These are phyloP conservation scores for Triadica sebifera DNA, from an alignment of 345 rosid species.

Conservation along the genomic window DNA sequence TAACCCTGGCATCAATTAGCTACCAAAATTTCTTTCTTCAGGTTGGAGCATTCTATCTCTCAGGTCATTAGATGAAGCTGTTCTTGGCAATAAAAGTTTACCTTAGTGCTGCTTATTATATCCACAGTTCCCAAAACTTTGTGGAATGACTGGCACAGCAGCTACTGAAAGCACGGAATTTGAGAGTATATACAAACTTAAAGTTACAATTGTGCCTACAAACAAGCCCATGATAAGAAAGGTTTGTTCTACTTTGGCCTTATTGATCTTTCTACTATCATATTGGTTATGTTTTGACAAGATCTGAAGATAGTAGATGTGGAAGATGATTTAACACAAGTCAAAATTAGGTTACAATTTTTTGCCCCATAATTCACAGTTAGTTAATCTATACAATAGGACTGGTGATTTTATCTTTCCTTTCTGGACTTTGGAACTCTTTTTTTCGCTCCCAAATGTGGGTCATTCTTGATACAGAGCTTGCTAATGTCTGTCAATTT, in stretches of 20 bases:
- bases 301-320: background rate
- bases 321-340: background rate
- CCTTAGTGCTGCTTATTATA: constrained; percentile 18
- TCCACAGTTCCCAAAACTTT: constrained; percentile 87
- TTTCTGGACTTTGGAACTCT: background rate
- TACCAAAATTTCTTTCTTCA: constrained; percentile 98
- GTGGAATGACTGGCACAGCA: constrained; percentile 99
- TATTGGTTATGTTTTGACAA: constrained; percentile 12
- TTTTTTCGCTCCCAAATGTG: background rate
- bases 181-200: constrained; percentile 96
- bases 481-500: background rate
- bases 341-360: background rate
- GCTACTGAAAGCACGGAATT: constrained; percentile 95
- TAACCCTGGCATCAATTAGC: constrained; percentile 93
- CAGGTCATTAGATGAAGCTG: constrained; percentile 13
- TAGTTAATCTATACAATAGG: background rate
- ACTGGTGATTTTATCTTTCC: background rate
- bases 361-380: background rate
- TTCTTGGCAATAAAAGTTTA: constrained; percentile 11
- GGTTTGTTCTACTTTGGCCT: constrained; percentile 42
- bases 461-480: background rate
- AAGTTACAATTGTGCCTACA: constrained; percentile 94
- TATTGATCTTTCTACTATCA: constrained; percentile 4
- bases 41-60: constrained; percentile 46
- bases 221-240: constrained; percentile 96